Evolutionary conservation across 2,329 filamentous ascomycete genomes (phyloP), one percentile per base, ranked within the genome.

Genomic region (Ceratocystiopsis sp.): DNA sequence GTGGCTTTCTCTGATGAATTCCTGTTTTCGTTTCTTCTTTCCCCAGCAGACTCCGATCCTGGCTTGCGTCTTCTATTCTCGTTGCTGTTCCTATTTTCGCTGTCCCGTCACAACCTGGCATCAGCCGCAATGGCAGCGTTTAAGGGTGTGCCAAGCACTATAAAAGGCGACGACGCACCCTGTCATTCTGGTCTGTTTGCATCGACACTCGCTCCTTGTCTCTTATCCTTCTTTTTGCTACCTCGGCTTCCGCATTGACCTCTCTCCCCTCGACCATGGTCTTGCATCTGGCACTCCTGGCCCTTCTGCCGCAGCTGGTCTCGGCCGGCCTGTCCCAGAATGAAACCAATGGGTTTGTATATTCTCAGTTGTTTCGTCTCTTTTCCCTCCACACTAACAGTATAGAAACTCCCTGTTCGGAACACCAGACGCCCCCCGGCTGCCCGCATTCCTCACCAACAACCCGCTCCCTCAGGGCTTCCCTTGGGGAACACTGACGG

Each of bases 401-500:
- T 15, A 57, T 38, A 61, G 66, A 0, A 55, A 58, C 25, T 69
- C 65, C 5, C 34, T 59, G 1, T 51, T 62, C 10, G 66, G 66
- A 14, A 67, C 65, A 0, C 41, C 61, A 1, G 35, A 56, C 17
- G 60, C 61, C 2, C 58, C 59, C 2, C 34, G 56, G 8, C 52
- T 68, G 17, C 62, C 66, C 4, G 41, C 52, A 0, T 73, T 68
- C 47, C 55, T 73, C 15, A 60, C 53, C 6, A 61, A 68, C 53
- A 71, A 71, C 48, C 66, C 69, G 17, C 52, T 67, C 2, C 65
- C 40, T 0, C 59, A 64, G 46, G 67, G 67, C 4, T 64, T 53
- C 40, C 72, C 73, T 2, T 76, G 73, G 73, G 71, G 69, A 21
- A 53, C 51, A 5, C 55, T 59, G 37, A 62, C 60, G 16, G 55